phyloP scores from a whole-genome alignment of 352 stramenopile genomes.

The Phytophthora megakarya region DNA sequence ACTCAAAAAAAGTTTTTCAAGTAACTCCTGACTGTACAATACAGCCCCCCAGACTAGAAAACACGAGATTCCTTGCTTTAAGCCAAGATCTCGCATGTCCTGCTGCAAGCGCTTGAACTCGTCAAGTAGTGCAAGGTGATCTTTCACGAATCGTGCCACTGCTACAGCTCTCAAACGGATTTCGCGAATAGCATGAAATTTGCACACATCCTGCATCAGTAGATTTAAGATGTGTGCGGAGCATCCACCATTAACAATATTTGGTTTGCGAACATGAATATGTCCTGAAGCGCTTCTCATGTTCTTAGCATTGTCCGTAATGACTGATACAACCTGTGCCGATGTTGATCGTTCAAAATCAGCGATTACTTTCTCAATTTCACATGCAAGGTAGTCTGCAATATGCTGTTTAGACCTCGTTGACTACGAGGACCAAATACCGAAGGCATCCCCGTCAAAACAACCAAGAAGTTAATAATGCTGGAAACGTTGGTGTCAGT shows the following conservation, averaged over 20 bases:
- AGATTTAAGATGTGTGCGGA: no score
- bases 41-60: no score
- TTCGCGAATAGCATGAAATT: no score
- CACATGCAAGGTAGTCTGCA: not conserved
- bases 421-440: constrained; percentile 4
- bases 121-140: no score
- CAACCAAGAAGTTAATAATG: not conserved
- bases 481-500: not conserved
- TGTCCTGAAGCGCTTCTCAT: not conserved
- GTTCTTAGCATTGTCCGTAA: not conserved
- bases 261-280: not conserved
- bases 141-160: no score
- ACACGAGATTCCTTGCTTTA: no score
- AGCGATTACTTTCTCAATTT: constrained; percentile 1
- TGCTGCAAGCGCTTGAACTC: no score
- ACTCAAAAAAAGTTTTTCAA: no score
- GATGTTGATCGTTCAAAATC: not conserved
- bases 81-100: no score
- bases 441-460: not conserved
- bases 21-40: no score
- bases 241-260: not conserved
- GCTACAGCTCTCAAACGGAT: no score
- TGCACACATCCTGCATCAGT: no score
- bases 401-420: not conserved
- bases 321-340: not conserved